phyloP scores from a whole-genome alignment of 768 basidiomycete genomes.

The Russula virescens region DNA sequence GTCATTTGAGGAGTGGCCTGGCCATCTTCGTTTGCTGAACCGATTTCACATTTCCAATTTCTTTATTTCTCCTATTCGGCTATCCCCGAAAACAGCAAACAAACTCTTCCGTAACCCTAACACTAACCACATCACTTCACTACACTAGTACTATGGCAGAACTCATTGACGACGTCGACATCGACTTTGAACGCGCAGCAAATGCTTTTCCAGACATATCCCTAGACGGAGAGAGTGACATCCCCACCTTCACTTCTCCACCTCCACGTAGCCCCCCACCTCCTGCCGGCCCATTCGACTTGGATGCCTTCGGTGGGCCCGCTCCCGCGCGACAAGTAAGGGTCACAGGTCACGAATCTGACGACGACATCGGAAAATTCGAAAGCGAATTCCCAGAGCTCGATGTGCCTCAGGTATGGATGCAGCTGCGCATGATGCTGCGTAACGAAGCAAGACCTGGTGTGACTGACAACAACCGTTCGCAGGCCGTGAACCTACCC shows the following conservation, averaged over 20 bases:
- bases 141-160: slow-evolving; percentile 29
- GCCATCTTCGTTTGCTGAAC: not conserved
- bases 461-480: not conserved
- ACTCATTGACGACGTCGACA: slow-evolving; percentile 43
- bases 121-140: not conserved
- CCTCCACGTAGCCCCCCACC: slow-evolving; percentile 24
- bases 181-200: slow-evolving; percentile 79
- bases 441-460: slow-evolving; percentile 23
- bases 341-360: slow-evolving; percentile 72
- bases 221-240: slow-evolving; percentile 57
- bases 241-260: slow-evolving; percentile 39
- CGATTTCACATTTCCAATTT: not conserved
- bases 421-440: no score
- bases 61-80: not conserved
- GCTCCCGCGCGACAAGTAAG: slow-evolving; percentile 52
- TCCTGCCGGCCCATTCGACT: slow-evolving; percentile 46
- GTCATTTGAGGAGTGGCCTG: not conserved
- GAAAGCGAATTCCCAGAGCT: slow-evolving; percentile 83
- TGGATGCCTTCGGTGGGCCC: slow-evolving; percentile 57
- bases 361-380: slow-evolving; percentile 64
- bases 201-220: slow-evolving; percentile 83
- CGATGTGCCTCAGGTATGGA: slow-evolving; percentile 43
- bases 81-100: not conserved
- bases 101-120: no score
- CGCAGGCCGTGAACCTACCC: slow-evolving; percentile 20